Percentiles rank a stretch among this genome's conserved stretches.
Conservation (phyloP, 2,329 filamentous ascomycete genomes). For the Colletotrichum shisoi region DNA sequence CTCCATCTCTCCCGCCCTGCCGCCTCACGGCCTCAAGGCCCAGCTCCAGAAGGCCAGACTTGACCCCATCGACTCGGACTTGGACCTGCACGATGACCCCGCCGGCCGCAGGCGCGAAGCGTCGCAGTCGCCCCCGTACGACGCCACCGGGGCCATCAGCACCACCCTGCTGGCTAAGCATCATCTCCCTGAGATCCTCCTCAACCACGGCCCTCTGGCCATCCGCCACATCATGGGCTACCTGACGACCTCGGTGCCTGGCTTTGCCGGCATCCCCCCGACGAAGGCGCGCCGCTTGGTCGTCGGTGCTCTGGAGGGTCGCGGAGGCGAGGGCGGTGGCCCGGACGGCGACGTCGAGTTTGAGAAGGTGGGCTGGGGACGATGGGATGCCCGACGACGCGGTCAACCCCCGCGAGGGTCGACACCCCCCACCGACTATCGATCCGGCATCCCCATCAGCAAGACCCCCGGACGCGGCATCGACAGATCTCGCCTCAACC, state of each 20-base stretch:
- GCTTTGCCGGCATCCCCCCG: constrained; percentile 86
- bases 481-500: constrained; percentile 59
- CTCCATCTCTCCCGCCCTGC: constrained; percentile 88
- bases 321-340: constrained; percentile 67
- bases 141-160: constrained; percentile 84
- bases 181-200: constrained; percentile 88
- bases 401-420: constrained; percentile 64
- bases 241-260: constrained; percentile 89
- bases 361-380: constrained; percentile 96
- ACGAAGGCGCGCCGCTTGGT: constrained; percentile 90
- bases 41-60: constrained; percentile 68
- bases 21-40: constrained; percentile 79
- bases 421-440: constrained; percentile 55
- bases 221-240: constrained; percentile 97
- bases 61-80: constrained; percentile 80
- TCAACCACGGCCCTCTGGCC: constrained; percentile 87
- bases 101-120: constrained; percentile 43
- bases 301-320: constrained; percentile 88
- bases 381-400: constrained; percentile 85
- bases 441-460: constrained; percentile 65
- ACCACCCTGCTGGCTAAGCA: constrained; percentile 84
- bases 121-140: constrained; percentile 62
- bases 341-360: constrained; percentile 78
- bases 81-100: constrained; percentile 72
- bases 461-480: constrained; percentile 54